Percentiles rank a stretch among this genome's conserved stretches.
phyloP scores from a whole-genome alignment of 1,284 basidiomycete species.

The Spongispora temasekensis region DNA sequence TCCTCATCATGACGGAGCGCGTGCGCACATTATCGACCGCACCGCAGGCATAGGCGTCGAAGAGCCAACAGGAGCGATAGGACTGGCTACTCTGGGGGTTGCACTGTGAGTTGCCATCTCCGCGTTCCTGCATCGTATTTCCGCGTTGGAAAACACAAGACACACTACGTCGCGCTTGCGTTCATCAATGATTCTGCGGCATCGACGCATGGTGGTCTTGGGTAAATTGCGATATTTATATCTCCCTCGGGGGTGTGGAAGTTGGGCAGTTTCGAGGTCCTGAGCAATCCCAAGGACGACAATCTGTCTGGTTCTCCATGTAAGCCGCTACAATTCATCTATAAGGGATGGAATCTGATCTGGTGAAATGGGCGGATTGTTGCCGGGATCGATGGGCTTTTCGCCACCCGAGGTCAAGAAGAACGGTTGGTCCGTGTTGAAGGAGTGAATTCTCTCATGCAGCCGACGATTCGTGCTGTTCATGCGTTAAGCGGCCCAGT shows the following conservation, averaged over 20 bases:
- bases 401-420: conserved; percentile 91
- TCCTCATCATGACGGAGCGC: conserved; percentile 95
- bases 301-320: conserved; percentile 76
- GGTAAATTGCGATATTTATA: conserved; percentile 82
- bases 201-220: conserved; percentile 88
- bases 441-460: conserved; percentile 62
- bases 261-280: conserved; percentile 90
- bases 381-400: conserved; percentile 60
- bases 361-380: conserved; percentile 68
- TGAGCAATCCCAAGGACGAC: conserved; percentile 83
- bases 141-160: conserved; percentile 13
- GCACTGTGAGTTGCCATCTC: conserved; percentile 59
- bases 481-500: conserved; percentile 58
- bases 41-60: conserved; percentile 64
- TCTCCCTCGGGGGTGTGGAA: conserved; percentile 95
- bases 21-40: conserved; percentile 77
- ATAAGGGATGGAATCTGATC: too few species aligned
- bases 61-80: conserved; percentile 64
- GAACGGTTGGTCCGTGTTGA: conserved; percentile 79
- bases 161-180: conserved; percentile 77
- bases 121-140: neutral
- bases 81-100: conserved; percentile 96
- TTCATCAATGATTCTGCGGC: conserved; percentile 88
- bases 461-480: conserved; percentile 4
- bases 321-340: too few species aligned